These are phyloP conservation scores for Umbelopsis sp. DNA, from an alignment of 371 early-diverging fungal species.

Conservation along the genomic window DNA sequence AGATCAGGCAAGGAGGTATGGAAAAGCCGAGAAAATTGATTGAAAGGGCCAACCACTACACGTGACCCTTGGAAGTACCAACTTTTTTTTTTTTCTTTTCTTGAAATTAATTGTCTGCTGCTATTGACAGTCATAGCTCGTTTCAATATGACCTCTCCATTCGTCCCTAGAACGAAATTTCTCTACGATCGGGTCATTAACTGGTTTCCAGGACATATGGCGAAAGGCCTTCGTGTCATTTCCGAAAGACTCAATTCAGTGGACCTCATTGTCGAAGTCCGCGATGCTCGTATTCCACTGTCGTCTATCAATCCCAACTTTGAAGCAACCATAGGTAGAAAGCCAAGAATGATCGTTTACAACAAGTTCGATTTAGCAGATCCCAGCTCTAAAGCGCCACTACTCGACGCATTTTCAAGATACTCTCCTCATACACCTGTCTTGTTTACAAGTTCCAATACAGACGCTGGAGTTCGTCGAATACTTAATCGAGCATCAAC, in stretches of 20 bases:
- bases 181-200: slow-evolving; percentile 76
- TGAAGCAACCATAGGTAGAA: slow-evolving; percentile 66
- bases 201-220: slow-evolving; percentile 97
- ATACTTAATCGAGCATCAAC: slow-evolving; percentile 68
- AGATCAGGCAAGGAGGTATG: neutral
- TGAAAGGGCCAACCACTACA: neutral
- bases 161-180: slow-evolving; percentile 50
- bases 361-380: slow-evolving; percentile 93
- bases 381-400: slow-evolving; percentile 40
- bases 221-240: slow-evolving; percentile 80
- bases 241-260: slow-evolving; percentile 72
- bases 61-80: neutral
- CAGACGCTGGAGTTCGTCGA: slow-evolving; percentile 62
- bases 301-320: slow-evolving; percentile 88
- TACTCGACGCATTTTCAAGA: slow-evolving; percentile 54
- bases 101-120: neutral
- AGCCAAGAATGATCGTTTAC: slow-evolving; percentile 83
- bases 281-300: slow-evolving; percentile 93
- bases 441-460: slow-evolving; percentile 75
- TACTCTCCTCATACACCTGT: slow-evolving; percentile 59
- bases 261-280: slow-evolving; percentile 90
- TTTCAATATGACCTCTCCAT: slow-evolving; percentile 26
- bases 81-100: neutral
- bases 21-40: neutral
- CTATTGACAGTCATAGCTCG: neutral